Evolutionary conservation across 169 alveolate species (phyloP), one percentile per base, ranked within the genome.

Genomic region (Hepatocystis sp.): DNA sequence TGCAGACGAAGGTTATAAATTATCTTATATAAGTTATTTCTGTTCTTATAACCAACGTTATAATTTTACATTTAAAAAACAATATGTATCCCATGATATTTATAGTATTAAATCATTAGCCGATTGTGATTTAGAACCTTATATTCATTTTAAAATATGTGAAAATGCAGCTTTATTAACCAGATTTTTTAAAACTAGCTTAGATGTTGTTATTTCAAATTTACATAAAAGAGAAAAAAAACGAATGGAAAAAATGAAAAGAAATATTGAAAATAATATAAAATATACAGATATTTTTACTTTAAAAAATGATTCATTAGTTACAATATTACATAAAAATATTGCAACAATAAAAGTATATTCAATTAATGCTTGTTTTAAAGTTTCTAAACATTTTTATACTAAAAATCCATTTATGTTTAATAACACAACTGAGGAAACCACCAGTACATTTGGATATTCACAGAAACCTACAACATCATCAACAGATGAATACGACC

Each of bases 251-350:
- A 21, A 30, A 34, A 78, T 61, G 67, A 78, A 42, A 66, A 42
- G 34, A 15, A 40, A 36, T 5, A 34, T 78, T 5, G 89, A 78
- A 39, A 27, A 8, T 5, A 40, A 15, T 30, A 78, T 78, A 0
- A 4, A 39, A 17, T 7, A 2, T 13, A 4, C 13, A 25, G 52
- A 78, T 49, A 61, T 78, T 1, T 40, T 78, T 39, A 44, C 84
- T 11, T 17, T 78, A n/a, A 47, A 51, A 5, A 78, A 78, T 78
- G 84, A 78, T 11, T 60, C 89, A 10, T 53, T 78, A 52, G 89
- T 40, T 32, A 42, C 89, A 7, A 1, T 61, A 2, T 19, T 78
- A 25, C 89, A 78, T 34, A 13, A 49, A 4, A 47, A 60, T 25
- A 61, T 46, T 49, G 78, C 36, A 30, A 56, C 30, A 21, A 78